These are phyloP conservation scores for Zea mays DNA, from an alignment of 176 grass and related monocot genomes.

Conservation along the genomic window Zm-B73-REFERENCE-NAM-5.0 NC_050097.1:168629501-168630000, in stretches of 20 bases:
- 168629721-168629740: slow-evolving; percentile 59
- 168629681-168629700: slow-evolving; percentile 91
- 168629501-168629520: slow-evolving; percentile 4
- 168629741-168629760: slow-evolving; percentile 84
- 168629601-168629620: slow-evolving; percentile 61
- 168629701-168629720: slow-evolving; percentile 87
- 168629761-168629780: slow-evolving; percentile 5
- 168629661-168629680: slow-evolving; percentile 74
- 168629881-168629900: background rate
- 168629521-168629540: slow-evolving; percentile 23
- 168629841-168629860: slow-evolving; percentile 6
- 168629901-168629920: slow-evolving; percentile 41
- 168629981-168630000: slow-evolving; percentile 54
- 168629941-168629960: slow-evolving; percentile 91
- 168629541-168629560: slow-evolving; percentile 9
- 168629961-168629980: slow-evolving; percentile 85
- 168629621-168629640: slow-evolving; percentile 80
- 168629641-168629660: slow-evolving; percentile 62
- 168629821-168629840: background rate
- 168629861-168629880: background rate
- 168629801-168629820: background rate
- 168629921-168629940: slow-evolving; percentile 82
- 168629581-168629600: slow-evolving; percentile 76
- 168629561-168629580: slow-evolving; percentile 81
- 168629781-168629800: slow-evolving; percentile 2